Percentiles rank a stretch among this genome's conserved stretches.
Conservation (phyloP, 1,284 basidiomycete species). For the Boletus sp. region DNA sequence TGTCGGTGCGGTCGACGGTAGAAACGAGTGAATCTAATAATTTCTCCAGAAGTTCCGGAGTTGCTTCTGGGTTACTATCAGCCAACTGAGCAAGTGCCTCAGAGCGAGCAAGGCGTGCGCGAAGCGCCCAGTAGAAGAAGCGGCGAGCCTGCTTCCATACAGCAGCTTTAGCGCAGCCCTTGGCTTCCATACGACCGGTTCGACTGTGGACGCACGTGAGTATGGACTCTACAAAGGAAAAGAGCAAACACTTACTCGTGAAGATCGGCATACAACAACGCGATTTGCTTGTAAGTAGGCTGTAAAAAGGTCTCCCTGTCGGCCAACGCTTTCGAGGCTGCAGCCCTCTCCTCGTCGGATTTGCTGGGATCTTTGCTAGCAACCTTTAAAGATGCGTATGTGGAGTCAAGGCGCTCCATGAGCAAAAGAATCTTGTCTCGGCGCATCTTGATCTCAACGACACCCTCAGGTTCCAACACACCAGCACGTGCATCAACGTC, state of each 20-base stretch:
- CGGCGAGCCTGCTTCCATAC: slow-evolving; percentile 89
- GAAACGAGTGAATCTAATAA: slow-evolving; percentile 60
- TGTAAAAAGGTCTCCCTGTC: slow-evolving; percentile 81
- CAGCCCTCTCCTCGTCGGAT: slow-evolving; percentile 70
- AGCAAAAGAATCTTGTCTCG: slow-evolving; percentile 86
- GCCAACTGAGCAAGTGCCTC: slow-evolving; percentile 56
- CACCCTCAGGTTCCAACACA: slow-evolving; percentile 97
- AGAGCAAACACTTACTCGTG: slow-evolving; percentile 70
- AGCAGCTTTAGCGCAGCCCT: slow-evolving; percentile 83
- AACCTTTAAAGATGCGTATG: slow-evolving; percentile 81
- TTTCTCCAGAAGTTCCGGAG: slow-evolving; percentile 57
- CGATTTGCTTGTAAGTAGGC: slow-evolving; percentile 93
- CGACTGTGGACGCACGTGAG: slow-evolving; percentile 55
- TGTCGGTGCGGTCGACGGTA: slow-evolving; percentile 49
- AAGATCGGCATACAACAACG: slow-evolving; percentile 93
- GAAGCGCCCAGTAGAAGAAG: slow-evolving; percentile 95
- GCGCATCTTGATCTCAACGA: slow-evolving; percentile 93
- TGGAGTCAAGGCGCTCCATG: slow-evolving; percentile 92
- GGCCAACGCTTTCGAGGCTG: slow-evolving; percentile 66
- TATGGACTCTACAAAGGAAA: background rate
- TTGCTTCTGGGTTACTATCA: slow-evolving; percentile 62
- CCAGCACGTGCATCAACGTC: slow-evolving; percentile 95
- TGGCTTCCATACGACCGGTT: slow-evolving; percentile 96
- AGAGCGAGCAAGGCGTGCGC: slow-evolving; percentile 72
- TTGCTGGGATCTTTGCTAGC: slow-evolving; percentile 74